phyloP scores from a whole-genome alignment of 495 filamentous ascomycete genomes.

The Rhypophila decipiens region DNA sequence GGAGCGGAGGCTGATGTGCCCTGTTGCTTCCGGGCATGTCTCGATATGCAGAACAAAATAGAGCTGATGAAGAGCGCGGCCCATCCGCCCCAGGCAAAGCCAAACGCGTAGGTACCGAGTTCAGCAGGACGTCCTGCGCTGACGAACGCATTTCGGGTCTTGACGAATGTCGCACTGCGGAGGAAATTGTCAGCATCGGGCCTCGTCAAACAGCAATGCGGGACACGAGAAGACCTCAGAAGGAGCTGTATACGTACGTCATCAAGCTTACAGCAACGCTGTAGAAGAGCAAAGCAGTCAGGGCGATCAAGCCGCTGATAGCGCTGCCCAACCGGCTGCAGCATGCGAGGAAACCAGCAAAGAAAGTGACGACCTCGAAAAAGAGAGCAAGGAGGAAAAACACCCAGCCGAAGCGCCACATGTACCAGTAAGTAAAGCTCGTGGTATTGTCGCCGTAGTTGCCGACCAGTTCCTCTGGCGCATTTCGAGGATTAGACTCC shows the following conservation, averaged over 20 bases:
- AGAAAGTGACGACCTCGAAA: conserved; percentile 50
- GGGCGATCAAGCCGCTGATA: conserved; percentile 31
- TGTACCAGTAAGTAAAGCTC: conserved; percentile 43
- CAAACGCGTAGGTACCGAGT: conserved; percentile 69
- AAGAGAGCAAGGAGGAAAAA: conserved; percentile 69
- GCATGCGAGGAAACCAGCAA: conserved; percentile 45
- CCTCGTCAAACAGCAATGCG: too few relatives aligned
- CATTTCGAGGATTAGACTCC: conserved; percentile 30
- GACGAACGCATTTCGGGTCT: conserved; percentile 66
- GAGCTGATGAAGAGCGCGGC: conserved; percentile 64
- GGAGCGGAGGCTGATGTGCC: not conserved
- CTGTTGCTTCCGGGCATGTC: conserved; percentile 8
- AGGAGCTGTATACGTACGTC: conserved; percentile 45
- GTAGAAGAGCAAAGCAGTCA: conserved; percentile 37
- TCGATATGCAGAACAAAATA: conserved; percentile 60
- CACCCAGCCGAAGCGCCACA: conserved; percentile 62
- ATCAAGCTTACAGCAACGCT: conserved; percentile 44
- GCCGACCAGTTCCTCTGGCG: conserved; percentile 37
- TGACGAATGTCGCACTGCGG: conserved; percentile 56
- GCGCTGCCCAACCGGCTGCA: conserved; percentile 43
- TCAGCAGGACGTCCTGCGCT: conserved; percentile 48
- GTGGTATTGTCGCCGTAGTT: conserved; percentile 41
- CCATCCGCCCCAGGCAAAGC: conserved; percentile 79
- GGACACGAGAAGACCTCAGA: too few relatives aligned
- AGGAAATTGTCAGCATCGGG: conserved; percentile 18